Evolutionary conservation across 371 early-diverging fungal genomes (phyloP).

Genomic region (Mucor irregularis): DNA sequence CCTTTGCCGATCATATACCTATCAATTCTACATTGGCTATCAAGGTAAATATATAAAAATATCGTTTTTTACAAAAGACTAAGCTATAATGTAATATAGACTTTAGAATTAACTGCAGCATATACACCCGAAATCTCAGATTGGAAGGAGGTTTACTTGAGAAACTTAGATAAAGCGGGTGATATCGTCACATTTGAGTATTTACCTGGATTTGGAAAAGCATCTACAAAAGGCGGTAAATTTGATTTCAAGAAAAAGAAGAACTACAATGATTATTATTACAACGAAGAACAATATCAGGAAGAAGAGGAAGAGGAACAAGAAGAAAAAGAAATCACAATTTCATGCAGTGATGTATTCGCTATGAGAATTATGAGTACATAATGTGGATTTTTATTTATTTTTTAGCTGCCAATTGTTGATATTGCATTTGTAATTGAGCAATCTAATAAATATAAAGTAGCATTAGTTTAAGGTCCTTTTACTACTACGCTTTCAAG

Average conservation of each 20-base stretch:
- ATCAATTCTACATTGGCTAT: conserved; percentile 19
- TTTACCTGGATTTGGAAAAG: conserved; percentile 13
- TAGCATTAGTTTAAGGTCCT: background rate
- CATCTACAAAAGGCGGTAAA: conserved; percentile 26
- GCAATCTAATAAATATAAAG: conserved; percentile 26
- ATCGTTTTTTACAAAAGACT: no score
- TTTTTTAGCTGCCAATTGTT: conserved; percentile 25
- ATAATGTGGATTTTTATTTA: background rate
- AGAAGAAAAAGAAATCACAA: conserved; percentile 4
- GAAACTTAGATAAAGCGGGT: background rate
- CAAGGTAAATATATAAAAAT: conserved; percentile 14
- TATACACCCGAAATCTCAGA: conserved; percentile 34
- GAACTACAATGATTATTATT: conserved; percentile 8
- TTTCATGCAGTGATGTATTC: conserved; percentile 5
- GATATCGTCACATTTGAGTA: conserved; percentile 6
- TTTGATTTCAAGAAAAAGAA: conserved; percentile 22
- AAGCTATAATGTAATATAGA: conserved; percentile 1
- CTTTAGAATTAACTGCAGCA: conserved; percentile 20
- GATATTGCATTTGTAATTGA: conserved; percentile 35
- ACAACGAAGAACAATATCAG: conserved; percentile 3
- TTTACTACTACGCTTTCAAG: background rate
- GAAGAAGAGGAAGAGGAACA: conserved; percentile 12
- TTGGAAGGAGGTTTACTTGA: conserved; percentile 25
- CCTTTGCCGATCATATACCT: conserved; percentile 9
- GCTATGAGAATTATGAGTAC: conserved; percentile 10